These are phyloP conservation scores for Hortiboletus campestris DNA, from an alignment of 768 basidiomycete species.

Conservation along the genomic window DNA sequence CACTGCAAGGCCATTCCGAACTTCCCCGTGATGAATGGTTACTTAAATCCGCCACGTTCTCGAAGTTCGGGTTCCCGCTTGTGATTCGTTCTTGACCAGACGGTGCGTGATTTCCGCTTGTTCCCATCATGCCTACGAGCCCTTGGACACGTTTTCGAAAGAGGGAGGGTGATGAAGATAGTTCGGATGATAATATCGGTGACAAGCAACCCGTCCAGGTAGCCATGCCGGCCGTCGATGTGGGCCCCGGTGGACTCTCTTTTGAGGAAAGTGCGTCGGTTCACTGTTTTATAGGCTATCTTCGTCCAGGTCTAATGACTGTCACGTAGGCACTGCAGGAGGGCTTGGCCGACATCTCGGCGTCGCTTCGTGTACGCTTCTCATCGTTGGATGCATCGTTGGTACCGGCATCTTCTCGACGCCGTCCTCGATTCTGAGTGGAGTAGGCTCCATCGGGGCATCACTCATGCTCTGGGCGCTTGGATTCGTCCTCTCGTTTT, in stretches of 20 bases:
- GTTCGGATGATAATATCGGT: neutral
- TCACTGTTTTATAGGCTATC: neutral
- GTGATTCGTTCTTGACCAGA: neutral
- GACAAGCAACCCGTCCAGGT: neutral
- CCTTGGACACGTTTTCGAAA: conserved; percentile 1
- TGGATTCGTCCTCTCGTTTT: conserved; percentile 56
- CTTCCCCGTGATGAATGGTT: too few relatives aligned
- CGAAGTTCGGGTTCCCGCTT: neutral
- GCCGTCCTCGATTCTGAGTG: conserved; percentile 53
- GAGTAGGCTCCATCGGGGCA: conserved; percentile 57
- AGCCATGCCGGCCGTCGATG: conserved; percentile 8
- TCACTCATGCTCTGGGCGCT: conserved; percentile 65
- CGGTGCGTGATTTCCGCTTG: neutral
- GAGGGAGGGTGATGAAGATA: neutral
- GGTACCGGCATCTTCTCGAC: conserved; percentile 63
- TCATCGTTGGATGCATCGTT: conserved; percentile 55
- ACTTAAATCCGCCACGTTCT: neutral
- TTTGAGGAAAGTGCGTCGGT: conserved; percentile 44
- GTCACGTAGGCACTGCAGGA: conserved; percentile 42
- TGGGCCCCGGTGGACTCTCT: conserved; percentile 43
- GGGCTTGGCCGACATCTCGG: conserved; percentile 58
- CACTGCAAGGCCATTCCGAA: too few relatives aligned
- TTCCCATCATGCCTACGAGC: conserved; percentile 3
- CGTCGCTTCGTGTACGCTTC: conserved; percentile 51
- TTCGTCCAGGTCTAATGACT: neutral